Base-by-base conservation (phyloP, 768 basidiomycete genomes). In the Roridomyces roridus region DNA sequence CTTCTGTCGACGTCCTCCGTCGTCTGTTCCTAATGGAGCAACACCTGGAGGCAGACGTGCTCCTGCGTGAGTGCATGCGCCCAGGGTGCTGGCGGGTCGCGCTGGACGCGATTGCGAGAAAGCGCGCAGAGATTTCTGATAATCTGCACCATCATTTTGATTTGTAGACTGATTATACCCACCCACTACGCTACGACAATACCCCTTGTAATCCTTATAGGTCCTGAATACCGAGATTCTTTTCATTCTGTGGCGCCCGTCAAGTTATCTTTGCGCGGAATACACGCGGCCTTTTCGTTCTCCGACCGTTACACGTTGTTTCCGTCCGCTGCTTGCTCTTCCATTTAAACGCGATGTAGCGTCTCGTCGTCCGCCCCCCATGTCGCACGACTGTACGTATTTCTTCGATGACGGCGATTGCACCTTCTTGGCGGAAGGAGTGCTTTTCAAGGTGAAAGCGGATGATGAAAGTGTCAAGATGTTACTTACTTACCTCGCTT, bases 111-210 rank as follows among this genome's bases (percentile, higher is more conserved):
- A 55, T 79, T 39, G 60, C 60, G 61, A 63, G 55, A 59, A 68
- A 67, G 55, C 59, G 72, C 57, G 67, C 70, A 44, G 63, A 62
- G 62, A 65, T 75, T 56, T 66, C 67, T 41, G 69, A 68, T 41
- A 69, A 71, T 46, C 62, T 77, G 21, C 70, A 73, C 49, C 75
- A 77, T 59, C 73, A 77, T 60, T 77, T 77, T 50, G 75, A 75
- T 65, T 51, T 77, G 39, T 68, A 58, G 65, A 7, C 6, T 31
- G 7, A 34, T 34, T 10, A 34, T 34, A 11, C 7, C 31, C 43
- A 46, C 49, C 45, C 31, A 29, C 52, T 36, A 28, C 24, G 17
- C 39, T 43, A 41, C 25, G n/a, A 26, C 42, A 62, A 12, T 44
- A 49, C 56, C 45, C 50, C 40, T 26, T 46, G 45, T 35, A 46